phyloP scores from a whole-genome alignment of 148 eudicot species.

The Persicaria tinctoria region DNA sequence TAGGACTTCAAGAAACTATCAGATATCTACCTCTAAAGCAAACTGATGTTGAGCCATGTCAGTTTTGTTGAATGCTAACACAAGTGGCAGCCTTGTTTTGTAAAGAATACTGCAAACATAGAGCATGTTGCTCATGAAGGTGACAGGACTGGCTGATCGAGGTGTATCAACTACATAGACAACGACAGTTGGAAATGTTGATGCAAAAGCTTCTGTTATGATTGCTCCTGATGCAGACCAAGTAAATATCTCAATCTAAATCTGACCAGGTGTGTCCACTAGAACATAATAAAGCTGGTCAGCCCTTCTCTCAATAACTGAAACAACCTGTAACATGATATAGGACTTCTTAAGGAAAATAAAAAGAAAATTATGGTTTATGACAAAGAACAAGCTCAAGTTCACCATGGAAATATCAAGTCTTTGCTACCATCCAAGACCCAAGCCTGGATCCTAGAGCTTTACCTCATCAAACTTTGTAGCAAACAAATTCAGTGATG shows the following conservation, averaged over 20 bases:
- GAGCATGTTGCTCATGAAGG: constrained; percentile 96
- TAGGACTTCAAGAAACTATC: background rate
- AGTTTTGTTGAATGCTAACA: constrained; percentile 89
- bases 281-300: constrained; percentile 92
- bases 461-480: constrained; percentile 92
- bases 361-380: background rate
- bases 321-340: constrained; percentile 49
- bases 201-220: constrained; percentile 93
- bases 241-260: constrained; percentile 96
- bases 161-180: constrained; percentile 25
- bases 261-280: constrained; percentile 98
- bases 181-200: constrained; percentile 83
- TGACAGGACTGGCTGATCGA: constrained; percentile 68
- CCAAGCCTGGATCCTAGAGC: background rate
- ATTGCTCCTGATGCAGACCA: constrained; percentile 99
- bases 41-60: constrained; percentile 91
- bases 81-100: constrained; percentile 79
- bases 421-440: background rate
- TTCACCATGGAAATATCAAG: background rate
- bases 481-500: constrained; percentile 83
- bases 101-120: constrained; percentile 96
- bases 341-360: background rate
- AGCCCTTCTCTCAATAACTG: constrained; percentile 76
- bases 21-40: constrained; percentile 70
- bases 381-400: background rate